Base-by-base conservation (phyloP, 1,284 basidiomycete genomes). In the Cystobasidiaceae sp. region DNA sequence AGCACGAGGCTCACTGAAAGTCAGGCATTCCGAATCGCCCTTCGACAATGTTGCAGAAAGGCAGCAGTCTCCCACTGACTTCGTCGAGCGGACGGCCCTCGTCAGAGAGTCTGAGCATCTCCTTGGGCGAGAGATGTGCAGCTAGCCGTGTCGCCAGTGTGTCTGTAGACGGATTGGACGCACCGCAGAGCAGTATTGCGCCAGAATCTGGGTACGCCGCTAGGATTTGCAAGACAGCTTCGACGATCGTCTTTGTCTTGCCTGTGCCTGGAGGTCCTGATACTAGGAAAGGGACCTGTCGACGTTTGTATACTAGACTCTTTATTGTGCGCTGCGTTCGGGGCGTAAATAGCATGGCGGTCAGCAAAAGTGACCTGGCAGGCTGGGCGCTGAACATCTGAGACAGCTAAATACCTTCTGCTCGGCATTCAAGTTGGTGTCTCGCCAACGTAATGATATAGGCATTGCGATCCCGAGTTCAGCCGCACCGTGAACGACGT, bases 131-230 rank as follows among this genome's bases (percentile, higher is more conserved):
- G 3, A 77, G 70, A 1, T 52, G 51, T 13, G 56, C 61, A 0
- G 60, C 55, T 0, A 79, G 71, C 4, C 78, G 73, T 3, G 72
- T 57, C 0, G 75, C 75, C n/a, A 79, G 61, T 5, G 77, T 78
- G 65, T 79, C 78, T n/a, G 77, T 73, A 0, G 78, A 77, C 4
- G 78, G 71, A 50, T 76, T 76, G 9, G 76, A 77, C 0, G 78
- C 76, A 2, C 77, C 78, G 48, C 72, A 75, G n/a, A 79, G 71
- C 2, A 79, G 73, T 30, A 79, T 66, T 9, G 69, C 66, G 1
- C 77, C 67, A 7, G 70, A 28, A 0, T n/a, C n/a, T n/a, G 74
- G 71, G 25, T 76, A 52, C 37, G 55, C 57, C 8, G 62, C 59
- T 0, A 78, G 60, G 21, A 78, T 74, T 49, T 79, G 77, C 4